A percentile compares a stretch with the other conserved stretches of the same genome.
Conservation (phyloP, 768 basidiomycete species). For the Cystobasidium onofrii region DNA sequence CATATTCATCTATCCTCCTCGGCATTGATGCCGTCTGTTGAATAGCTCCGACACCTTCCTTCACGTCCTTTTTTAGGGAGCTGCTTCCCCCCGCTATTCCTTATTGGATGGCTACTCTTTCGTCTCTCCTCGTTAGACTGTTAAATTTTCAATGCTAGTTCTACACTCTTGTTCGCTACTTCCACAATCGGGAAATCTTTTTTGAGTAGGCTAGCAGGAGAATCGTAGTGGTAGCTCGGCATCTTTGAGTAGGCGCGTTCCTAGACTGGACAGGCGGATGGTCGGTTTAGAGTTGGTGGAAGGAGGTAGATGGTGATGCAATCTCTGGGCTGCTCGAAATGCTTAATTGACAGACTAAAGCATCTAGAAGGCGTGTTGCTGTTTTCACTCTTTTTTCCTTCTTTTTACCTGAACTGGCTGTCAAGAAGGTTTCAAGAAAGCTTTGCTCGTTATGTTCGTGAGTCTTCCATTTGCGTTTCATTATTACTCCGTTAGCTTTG, state of each 20-base stretch:
- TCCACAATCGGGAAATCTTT: not conserved
- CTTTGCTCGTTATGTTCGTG: not conserved
- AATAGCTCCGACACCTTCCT: constrained; percentile 14
- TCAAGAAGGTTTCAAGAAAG: not conserved
- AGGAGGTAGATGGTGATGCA: not conserved
- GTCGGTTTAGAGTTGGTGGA: not conserved
- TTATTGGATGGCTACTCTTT: not conserved
- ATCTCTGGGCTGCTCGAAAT: constrained; percentile 3
- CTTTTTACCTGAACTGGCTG: not conserved
- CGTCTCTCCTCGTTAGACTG: not conserved
- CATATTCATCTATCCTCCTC: not conserved
- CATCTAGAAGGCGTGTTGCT: not conserved
- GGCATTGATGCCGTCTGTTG: constrained; percentile 14
- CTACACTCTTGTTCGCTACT: not conserved
- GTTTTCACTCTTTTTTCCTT: not conserved
- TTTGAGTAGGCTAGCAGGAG: not conserved
- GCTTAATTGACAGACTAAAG: constrained; percentile 9
- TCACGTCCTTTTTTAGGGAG: not conserved
- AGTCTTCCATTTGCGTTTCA: not conserved
- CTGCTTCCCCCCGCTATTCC: not conserved
- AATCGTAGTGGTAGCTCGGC: not conserved
- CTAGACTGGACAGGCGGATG: not conserved
- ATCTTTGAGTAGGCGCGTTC: not conserved
- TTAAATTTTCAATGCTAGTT: not conserved
- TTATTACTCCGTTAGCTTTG: not conserved